These are phyloP conservation scores for Penicillium griseofulvum DNA, from an alignment of 2,329 filamentous ascomycete genomes.

Conservation along the genomic window DNA sequence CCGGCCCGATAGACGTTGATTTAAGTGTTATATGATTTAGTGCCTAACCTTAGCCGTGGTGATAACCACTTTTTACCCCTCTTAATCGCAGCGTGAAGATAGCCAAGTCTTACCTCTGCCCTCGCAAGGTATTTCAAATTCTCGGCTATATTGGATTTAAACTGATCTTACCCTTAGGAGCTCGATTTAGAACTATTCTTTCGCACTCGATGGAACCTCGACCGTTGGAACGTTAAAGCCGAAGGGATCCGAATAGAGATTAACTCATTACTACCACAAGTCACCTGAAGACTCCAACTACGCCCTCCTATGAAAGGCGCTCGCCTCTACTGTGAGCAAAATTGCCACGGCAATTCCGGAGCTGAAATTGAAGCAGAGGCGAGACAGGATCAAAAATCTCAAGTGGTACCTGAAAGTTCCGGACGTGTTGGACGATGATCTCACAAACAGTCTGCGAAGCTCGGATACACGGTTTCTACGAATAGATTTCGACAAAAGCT, in stretches of 20 bases:
- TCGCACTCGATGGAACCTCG: not conserved
- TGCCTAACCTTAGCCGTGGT: too few species aligned
- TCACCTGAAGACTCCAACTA: not conserved
- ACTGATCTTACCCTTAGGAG: not conserved
- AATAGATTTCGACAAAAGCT: not conserved
- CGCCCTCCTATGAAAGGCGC: not conserved
- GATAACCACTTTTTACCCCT: not conserved
- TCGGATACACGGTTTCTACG: not conserved
- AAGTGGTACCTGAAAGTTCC: not conserved
- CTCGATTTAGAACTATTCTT: not conserved
- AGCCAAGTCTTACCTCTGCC: not conserved
- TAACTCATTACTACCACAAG: not conserved
- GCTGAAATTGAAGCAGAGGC: not conserved
- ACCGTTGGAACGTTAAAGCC: not conserved
- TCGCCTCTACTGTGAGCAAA: not conserved
- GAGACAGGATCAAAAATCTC: not conserved
- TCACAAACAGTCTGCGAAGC: not conserved
- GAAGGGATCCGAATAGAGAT: not conserved
- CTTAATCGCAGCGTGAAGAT: not conserved
- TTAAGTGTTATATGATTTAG: too few species aligned
- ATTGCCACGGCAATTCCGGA: too few species aligned
- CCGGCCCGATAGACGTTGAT: too few species aligned
- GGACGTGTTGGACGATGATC: not conserved
- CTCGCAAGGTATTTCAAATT: not conserved
- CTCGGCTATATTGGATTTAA: not conserved